phyloP scores from a whole-genome alignment of 2,329 filamentous ascomycete genomes.

The Rutstroemia sp. region DNA sequence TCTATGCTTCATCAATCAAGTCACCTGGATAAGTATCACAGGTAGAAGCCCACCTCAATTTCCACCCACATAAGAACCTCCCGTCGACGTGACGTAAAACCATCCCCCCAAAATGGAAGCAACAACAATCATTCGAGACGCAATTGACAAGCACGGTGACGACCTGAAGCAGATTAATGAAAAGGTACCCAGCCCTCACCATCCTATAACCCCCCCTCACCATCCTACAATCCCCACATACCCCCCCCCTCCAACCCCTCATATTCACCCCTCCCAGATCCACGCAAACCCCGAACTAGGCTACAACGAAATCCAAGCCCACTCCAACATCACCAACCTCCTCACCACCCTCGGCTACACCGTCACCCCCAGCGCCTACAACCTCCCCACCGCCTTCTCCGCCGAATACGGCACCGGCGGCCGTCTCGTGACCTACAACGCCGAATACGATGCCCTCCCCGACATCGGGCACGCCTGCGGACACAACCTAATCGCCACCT shows the following conservation, averaged over 20 bases:
- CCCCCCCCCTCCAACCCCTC: background rate
- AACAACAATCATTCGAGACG: background rate
- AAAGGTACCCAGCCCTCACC: slow-evolving; percentile 1
- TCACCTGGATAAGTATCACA: too few species aligned
- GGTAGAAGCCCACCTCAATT: background rate
- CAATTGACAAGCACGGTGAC: slow-evolving; percentile 2
- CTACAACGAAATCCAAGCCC: slow-evolving; percentile 44
- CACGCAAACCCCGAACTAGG: slow-evolving; percentile 42
- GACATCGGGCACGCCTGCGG: slow-evolving; percentile 37
- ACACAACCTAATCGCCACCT: slow-evolving; percentile 37
- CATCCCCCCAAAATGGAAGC: background rate
- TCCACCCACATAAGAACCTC: background rate
- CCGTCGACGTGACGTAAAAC: background rate
- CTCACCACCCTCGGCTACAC: slow-evolving; percentile 38
- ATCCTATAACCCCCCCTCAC: too few species aligned
- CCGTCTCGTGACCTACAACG: slow-evolving; percentile 35
- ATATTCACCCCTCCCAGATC: slow-evolving; percentile 27
- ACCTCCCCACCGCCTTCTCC: slow-evolving; percentile 44
- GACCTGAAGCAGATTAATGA: slow-evolving; percentile 10
- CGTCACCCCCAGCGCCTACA: slow-evolving; percentile 43
- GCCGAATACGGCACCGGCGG: slow-evolving; percentile 37
- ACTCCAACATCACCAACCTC: slow-evolving; percentile 40
- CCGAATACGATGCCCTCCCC: slow-evolving; percentile 41
- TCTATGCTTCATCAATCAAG: too few species aligned
- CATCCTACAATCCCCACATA: background rate